phyloP scores from a whole-genome alignment of 352 stramenopile species.

The Globisporangium middletonii region DNA sequence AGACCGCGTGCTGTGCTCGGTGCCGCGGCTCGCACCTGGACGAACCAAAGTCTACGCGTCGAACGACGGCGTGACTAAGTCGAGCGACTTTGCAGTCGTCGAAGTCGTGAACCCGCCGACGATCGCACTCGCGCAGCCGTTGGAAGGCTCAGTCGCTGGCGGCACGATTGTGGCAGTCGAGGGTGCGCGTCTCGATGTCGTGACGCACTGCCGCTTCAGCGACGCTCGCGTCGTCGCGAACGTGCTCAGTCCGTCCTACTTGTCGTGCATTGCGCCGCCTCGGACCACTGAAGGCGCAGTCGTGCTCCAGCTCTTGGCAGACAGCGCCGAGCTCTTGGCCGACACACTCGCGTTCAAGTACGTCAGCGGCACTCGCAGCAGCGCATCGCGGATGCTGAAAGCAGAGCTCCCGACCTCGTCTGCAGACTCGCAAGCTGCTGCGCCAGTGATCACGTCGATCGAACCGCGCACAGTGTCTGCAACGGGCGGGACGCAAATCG shows the following conservation, averaged over 20 bases:
- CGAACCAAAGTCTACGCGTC: constrained; percentile 33
- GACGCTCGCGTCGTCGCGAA: constrained; percentile 17
- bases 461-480: constrained; percentile 3
- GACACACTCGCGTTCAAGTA: constrained; percentile 41
- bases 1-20: constrained; percentile 26
- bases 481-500: constrained; percentile 58
- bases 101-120: constrained; percentile 45
- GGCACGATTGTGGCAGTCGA: constrained; percentile 36
- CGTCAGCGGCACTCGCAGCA: constrained; percentile 7
- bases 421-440: background rate
- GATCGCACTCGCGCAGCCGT: constrained; percentile 29
- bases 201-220: constrained; percentile 78
- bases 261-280: constrained; percentile 23
- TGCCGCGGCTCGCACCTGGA: constrained; percentile 24
- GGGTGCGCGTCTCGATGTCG: constrained; percentile 38
- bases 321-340: constrained; percentile 34
- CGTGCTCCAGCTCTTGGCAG: constrained; percentile 31
- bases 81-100: constrained; percentile 25
- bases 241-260: constrained; percentile 23
- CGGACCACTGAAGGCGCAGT: constrained; percentile 30
- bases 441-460: constrained; percentile 18
- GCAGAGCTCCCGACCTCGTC: background rate
- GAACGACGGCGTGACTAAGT: constrained; percentile 44
- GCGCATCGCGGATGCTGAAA: background rate
- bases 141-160: constrained; percentile 23